A percentile compares a stretch with the other conserved stretches of the same genome.
These are phyloP conservation scores for Coemansia sp. DNA, from an alignment of 371 early-diverging fungal species.

Conservation along the genomic window DNA sequence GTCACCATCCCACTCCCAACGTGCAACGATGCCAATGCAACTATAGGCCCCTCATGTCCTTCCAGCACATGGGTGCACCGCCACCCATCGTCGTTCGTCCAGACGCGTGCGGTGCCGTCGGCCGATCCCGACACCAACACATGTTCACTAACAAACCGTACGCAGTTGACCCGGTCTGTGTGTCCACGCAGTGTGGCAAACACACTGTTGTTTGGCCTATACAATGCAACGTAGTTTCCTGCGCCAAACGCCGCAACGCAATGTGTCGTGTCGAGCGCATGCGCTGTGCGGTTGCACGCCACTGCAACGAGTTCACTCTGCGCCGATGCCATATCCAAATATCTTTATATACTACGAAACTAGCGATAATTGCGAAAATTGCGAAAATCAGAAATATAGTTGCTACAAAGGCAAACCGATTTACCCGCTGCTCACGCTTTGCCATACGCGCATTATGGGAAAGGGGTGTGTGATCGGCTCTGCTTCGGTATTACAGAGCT, in stretches of 20 bases:
- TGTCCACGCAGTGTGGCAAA: constrained; percentile 75
- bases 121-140: constrained; percentile 82
- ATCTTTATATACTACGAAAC: neutral
- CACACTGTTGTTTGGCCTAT: constrained; percentile 73
- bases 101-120: constrained; percentile 74
- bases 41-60: constrained; percentile 72
- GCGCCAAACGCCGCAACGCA: constrained; percentile 71
- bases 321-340: neutral
- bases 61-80: constrained; percentile 66
- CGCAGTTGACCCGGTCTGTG: constrained; percentile 76
- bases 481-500: too few species aligned
- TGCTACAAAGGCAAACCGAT: neutral
- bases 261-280: constrained; percentile 36
- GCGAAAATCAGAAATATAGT: neutral
- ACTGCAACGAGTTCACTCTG: constrained; percentile 36
- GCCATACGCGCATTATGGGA: too few species aligned
- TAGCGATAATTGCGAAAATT: neutral
- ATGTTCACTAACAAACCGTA: constrained; percentile 64
- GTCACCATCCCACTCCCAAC: constrained; percentile 39
- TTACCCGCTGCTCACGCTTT: neutral
- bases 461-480: too few species aligned
- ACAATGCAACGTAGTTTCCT: constrained; percentile 69
- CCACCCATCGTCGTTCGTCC: constrained; percentile 64
- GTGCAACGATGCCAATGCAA: constrained; percentile 61
- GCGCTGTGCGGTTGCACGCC: constrained; percentile 49